Percentiles rank a stretch among this genome's conserved stretches.
Evolutionary conservation across 805 yeast genomes (phyloP).

Genomic region (Lipomyces starkeyi): DNA sequence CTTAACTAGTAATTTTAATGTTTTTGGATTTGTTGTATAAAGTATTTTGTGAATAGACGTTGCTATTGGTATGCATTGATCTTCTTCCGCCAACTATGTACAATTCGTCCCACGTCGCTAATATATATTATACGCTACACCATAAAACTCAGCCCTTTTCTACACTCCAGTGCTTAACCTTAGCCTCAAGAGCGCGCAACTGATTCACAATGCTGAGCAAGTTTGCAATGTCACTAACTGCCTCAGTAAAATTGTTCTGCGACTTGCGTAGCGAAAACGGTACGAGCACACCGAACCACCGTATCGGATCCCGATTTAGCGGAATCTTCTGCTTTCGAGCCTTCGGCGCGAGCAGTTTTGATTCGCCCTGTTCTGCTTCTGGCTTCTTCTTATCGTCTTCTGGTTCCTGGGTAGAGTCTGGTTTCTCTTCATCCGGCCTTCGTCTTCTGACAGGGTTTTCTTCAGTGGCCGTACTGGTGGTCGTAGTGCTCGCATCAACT

Average conservation of each 20-base stretch:
- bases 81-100: neutral
- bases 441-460: neutral
- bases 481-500: neutral
- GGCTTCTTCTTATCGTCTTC: slow-evolving; percentile 23
- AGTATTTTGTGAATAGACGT: neutral
- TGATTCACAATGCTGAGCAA: slow-evolving; percentile 17
- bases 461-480: slow-evolving; percentile 14
- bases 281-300: slow-evolving; percentile 58
- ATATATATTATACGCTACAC: neutral
- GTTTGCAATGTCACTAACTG: slow-evolving; percentile 16
- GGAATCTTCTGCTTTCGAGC: slow-evolving; percentile 15
- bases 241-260: slow-evolving; percentile 48
- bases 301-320: slow-evolving; percentile 47
- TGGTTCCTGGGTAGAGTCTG: neutral
- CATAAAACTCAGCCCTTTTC: neutral
- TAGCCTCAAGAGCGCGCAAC: slow-evolving; percentile 22
- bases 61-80: neutral
- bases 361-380: neutral
- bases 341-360: slow-evolving; percentile 9
- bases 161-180: slow-evolving; percentile 6
- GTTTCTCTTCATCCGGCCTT: slow-evolving; percentile 5
- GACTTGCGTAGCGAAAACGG: slow-evolving; percentile 52
- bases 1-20: neutral
- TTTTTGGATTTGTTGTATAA: slow-evolving; percentile 8
- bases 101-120: neutral